phyloP scores from a whole-genome alignment of 768 basidiomycete genomes.

The Tulasnella calospora region DNA sequence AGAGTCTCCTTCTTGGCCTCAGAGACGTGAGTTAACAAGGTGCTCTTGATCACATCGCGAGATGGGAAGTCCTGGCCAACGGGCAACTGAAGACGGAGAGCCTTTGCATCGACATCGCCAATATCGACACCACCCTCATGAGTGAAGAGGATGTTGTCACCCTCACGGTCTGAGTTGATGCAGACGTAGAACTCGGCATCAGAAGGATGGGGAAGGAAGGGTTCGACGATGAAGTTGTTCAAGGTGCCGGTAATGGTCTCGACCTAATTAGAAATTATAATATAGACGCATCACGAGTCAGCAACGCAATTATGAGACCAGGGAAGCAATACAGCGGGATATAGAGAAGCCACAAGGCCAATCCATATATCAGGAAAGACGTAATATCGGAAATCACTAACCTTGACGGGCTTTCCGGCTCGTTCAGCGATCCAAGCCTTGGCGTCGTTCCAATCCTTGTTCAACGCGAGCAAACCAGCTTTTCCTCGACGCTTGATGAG shows the following conservation, averaged over 20 bases:
- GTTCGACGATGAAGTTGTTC: conserved; percentile 97
- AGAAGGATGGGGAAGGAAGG: conserved; percentile 93
- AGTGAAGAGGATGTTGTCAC: conserved; percentile 95
- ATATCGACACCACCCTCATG: conserved; percentile 99
- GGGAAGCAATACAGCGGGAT: background rate
- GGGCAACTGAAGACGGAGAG: conserved; percentile 78
- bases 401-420: conserved; percentile 91
- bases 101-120: conserved; percentile 97
- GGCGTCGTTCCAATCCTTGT: conserved; percentile 87
- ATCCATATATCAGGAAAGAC: conserved; percentile 17
- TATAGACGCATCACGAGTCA: conserved; percentile 8
- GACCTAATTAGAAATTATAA: conserved; percentile 49
- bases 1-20: conserved; percentile 75
- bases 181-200: conserved; percentile 97
- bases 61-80: conserved; percentile 76
- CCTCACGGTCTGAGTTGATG: conserved; percentile 91
- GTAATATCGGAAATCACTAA: conserved; percentile 39
- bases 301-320: background rate
- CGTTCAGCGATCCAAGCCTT: conserved; percentile 80
- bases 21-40: conserved; percentile 81
- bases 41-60: conserved; percentile 64
- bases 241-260: conserved; percentile 92
- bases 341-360: background rate
- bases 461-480: conserved; percentile 89
- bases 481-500: conserved; percentile 99